phyloP scores from a whole-genome alignment of 495 filamentous ascomycete genomes.

The Aspergillus indologenus region DNA sequence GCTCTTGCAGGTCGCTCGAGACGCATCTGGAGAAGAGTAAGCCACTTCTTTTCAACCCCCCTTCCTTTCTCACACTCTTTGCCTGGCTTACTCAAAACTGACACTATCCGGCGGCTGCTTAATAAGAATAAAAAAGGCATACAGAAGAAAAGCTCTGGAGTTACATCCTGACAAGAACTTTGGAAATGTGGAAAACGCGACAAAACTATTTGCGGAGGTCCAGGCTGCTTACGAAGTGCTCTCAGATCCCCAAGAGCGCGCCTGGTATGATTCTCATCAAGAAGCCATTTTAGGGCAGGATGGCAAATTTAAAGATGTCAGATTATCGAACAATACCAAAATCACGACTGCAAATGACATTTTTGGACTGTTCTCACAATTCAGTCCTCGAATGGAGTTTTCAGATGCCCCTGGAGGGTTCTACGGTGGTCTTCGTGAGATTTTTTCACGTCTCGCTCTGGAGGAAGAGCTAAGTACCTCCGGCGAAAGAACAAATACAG shows the following conservation, averaged over 20 bases:
- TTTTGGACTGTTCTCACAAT: constrained; percentile 66
- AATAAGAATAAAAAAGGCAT: constrained; percentile 85
- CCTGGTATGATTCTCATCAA: constrained; percentile 96
- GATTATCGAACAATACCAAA: constrained; percentile 60
- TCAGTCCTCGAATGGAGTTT: constrained; percentile 72
- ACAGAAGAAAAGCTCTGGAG: constrained; percentile 84
- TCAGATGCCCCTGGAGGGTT: constrained; percentile 77
- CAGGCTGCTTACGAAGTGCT: constrained; percentile 93
- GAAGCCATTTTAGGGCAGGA: constrained; percentile 72
- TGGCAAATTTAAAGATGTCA: constrained; percentile 32
- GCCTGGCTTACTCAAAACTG: neutral
- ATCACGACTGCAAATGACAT: constrained; percentile 79
- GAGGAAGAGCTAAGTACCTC: constrained; percentile 75
- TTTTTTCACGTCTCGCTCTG: constrained; percentile 74
- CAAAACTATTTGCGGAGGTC: constrained; percentile 81
- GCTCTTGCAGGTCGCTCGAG: constrained; percentile 67
- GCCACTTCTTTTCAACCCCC: constrained; percentile 19
- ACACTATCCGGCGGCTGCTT: neutral
- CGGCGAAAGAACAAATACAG: constrained; percentile 56
- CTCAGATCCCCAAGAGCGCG: constrained; percentile 89
- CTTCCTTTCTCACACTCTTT: neutral
- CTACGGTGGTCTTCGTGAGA: constrained; percentile 68
- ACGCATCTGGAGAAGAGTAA: constrained; percentile 81
- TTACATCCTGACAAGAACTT: constrained; percentile 94
- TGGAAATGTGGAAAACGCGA: constrained; percentile 78